phyloP scores from a whole-genome alignment of 495 filamentous ascomycete genomes.

The Cercophora samala region DNA sequence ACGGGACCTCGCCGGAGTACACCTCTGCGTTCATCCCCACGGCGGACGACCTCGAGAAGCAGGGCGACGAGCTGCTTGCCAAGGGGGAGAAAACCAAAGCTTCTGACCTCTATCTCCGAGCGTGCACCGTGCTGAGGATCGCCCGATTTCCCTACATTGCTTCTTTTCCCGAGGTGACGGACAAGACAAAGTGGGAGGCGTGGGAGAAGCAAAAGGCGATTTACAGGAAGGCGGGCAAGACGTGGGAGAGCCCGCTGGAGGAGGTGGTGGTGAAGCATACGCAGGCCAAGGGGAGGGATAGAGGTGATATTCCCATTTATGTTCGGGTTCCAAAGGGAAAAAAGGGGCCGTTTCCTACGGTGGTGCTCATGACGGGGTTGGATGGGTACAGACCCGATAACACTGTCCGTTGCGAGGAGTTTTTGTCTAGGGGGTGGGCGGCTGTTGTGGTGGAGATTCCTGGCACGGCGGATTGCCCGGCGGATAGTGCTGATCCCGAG shows the following conservation, averaged over 20 bases:
- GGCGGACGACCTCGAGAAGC: conserved; percentile 50
- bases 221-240: conserved; percentile 56
- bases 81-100: conserved; percentile 49
- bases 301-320: conserved; percentile 61
- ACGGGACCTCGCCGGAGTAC: conserved; percentile 62
- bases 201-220: conserved; percentile 66
- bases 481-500: conserved; percentile 50
- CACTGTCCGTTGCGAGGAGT: conserved; percentile 66
- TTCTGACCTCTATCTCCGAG: conserved; percentile 62
- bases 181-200: conserved; percentile 54
- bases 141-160: conserved; percentile 69
- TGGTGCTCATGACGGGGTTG: conserved; percentile 71
- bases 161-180: conserved; percentile 38
- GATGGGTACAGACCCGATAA: conserved; percentile 80
- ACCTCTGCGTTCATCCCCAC: conserved; percentile 59
- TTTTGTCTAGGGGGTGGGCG: conserved; percentile 57
- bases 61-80: conserved; percentile 47
- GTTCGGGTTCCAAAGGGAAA: conserved; percentile 53
- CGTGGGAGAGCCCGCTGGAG: conserved; percentile 53
- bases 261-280: conserved; percentile 63
- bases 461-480: conserved; percentile 75
- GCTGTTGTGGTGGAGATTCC: conserved; percentile 69
- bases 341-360: conserved; percentile 49
- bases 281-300: conserved; percentile 43
- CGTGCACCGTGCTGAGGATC: conserved; percentile 69